Evolutionary conservation across 805 yeast species (phyloP).

Genomic region (Clavispora asparagi): DNA sequence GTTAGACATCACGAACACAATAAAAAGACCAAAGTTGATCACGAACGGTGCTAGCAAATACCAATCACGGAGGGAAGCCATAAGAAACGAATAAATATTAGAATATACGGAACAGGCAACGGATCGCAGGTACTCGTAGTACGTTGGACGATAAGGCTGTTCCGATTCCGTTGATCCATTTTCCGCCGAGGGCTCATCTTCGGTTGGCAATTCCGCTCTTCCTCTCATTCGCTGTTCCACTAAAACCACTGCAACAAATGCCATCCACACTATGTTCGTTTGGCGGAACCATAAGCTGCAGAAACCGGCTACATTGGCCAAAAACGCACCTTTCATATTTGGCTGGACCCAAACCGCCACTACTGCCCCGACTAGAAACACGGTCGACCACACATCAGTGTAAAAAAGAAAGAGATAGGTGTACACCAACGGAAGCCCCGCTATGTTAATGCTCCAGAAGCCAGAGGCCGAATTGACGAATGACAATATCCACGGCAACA

Average conservation of each 20-base stretch:
- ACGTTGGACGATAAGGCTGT: neutral
- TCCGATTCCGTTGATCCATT: neutral
- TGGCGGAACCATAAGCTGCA: constrained; percentile 76
- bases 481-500: constrained; percentile 46
- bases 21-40: constrained; percentile 49
- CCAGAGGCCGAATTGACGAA: constrained; percentile 9
- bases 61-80: constrained; percentile 14
- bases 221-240: constrained; percentile 41
- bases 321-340: constrained; percentile 15
- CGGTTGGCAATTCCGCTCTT: neutral
- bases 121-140: neutral
- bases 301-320: constrained; percentile 54
- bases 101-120: neutral
- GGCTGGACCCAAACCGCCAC: constrained; percentile 36
- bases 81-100: neutral
- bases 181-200: too few relatives aligned
- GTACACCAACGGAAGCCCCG: constrained; percentile 63
- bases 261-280: constrained; percentile 86
- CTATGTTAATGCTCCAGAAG: constrained; percentile 24
- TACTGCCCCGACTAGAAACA: constrained; percentile 54
- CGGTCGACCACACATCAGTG: constrained; percentile 91
- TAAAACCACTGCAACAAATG: constrained; percentile 49
- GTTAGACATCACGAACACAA: constrained; percentile 54
- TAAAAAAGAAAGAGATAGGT: constrained; percentile 76
- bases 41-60: constrained; percentile 43